Percentiles rank a stretch among this genome's conserved stretches.
Evolutionary conservation across 805 yeast species (phyloP).

Genomic region (Naumovozyma dairenensis): DNA sequence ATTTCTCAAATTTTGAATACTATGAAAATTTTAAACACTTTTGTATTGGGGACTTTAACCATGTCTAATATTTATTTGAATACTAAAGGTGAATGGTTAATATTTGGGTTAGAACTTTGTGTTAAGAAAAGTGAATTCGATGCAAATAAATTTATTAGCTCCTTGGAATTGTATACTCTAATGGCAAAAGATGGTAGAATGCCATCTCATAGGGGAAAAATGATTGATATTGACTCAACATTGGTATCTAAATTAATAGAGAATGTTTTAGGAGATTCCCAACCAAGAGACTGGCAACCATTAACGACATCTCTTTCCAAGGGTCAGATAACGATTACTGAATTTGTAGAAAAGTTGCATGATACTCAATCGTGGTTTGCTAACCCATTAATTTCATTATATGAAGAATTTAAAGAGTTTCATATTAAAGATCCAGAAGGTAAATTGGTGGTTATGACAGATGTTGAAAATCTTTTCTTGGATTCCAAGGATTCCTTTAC

Average conservation of each 20-base stretch:
- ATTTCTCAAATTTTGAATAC: constrained; percentile 19
- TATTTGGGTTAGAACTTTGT: constrained; percentile 65
- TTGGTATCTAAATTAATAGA: background rate
- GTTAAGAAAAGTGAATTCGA: constrained; percentile 26
- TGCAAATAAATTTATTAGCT: constrained; percentile 6
- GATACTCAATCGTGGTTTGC: constrained; percentile 27
- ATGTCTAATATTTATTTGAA: constrained; percentile 53
- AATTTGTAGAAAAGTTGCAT: constrained; percentile 28
- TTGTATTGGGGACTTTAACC: constrained; percentile 57
- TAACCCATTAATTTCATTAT: constrained; percentile 43
- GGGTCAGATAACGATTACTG: constrained; percentile 24
- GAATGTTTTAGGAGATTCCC: constrained; percentile 2
- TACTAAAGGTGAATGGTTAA: constrained; percentile 68
- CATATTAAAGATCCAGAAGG: constrained; percentile 44
- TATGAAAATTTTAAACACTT: constrained; percentile 24
- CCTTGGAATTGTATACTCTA: constrained; percentile 6
- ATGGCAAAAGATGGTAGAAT: constrained; percentile 7
- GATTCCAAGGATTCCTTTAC: constrained; percentile 30
- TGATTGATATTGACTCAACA: constrained; percentile 30
- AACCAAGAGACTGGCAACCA: constrained; percentile 32
- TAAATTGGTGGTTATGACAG: constrained; percentile 33
- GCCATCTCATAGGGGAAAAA: constrained; percentile 16
- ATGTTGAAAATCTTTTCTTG: constrained; percentile 26
- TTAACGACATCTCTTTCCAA: constrained; percentile 7
- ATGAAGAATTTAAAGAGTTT: constrained; percentile 45